Base-by-base conservation (phyloP, 345 rosid genomes). In the Gynandropsis gynandra region DNA sequence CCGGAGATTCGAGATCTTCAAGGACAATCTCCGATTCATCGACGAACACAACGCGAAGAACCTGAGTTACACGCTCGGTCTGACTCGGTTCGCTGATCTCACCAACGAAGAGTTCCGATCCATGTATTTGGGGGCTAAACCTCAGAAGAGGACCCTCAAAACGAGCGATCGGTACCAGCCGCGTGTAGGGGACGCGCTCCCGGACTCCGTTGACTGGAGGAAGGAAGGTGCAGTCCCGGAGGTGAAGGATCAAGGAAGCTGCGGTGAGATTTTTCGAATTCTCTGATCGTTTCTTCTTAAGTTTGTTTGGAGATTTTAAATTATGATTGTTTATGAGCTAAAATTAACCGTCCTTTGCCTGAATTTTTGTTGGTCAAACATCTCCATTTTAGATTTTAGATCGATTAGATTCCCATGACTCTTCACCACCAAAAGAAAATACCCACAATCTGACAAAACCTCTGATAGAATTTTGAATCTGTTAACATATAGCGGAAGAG, bases 21-120 rank as follows among this genome's bases (percentile, higher is more conserved):
- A 79, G 64, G 98, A 85, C 16, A 92, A 92, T 53, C 82, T 92
- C 39, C 67, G 79, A 56, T 87, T 77, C 61, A 78, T 92, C 47
- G 95, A 92, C 20, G 81, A 79, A 33, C 95, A 82, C 54, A 92
- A 87, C 77, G 57, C 67, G 15, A 70, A 58, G 66, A 68, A 73
- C 71, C 85, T 66, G 68, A 71, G 76, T 21, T 92, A 70, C 56
- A 61, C 16, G 56, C 76, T 92, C 34, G 95, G 96, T 24, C 61
- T 84, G 71, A 92, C 72, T 81, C 82, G 76, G 71, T 92, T 92
- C 35, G 95, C 98, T 24, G 96, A 92, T 66, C 63, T 92, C 47
- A 82, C 89, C 50, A 84, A 87, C 68, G 93, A 87, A 38, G 98
- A 92, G 84, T 92, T 79, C 78, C 80, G 88, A 62, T 68, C 83